These are phyloP conservation scores for Rhodotorula taiwanensis DNA, from an alignment of 768 basidiomycete species.

Conservation along the genomic window DNA sequence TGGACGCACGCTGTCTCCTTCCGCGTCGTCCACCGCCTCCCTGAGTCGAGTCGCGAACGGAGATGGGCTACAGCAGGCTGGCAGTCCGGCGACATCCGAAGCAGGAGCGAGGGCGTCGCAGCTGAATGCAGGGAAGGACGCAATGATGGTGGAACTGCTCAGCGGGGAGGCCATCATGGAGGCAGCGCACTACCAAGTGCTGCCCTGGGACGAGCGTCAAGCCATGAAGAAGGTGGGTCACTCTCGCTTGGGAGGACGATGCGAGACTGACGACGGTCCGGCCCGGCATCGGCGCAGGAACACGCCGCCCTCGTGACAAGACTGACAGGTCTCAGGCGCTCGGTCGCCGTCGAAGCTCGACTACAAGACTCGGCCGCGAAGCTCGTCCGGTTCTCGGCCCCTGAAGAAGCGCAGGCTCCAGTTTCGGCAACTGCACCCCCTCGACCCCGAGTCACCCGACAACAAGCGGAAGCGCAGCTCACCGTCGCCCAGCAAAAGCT, in stretches of 20 bases:
- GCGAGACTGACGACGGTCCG: no score
- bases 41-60: no score
- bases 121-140: no score
- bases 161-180: conserved; percentile 94
- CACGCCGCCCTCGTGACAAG: conserved; percentile 63
- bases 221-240: conserved; percentile 59
- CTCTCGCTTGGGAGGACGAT: no score
- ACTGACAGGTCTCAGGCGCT: conserved; percentile 61
- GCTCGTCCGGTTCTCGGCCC: conserved; percentile 58
- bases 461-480: conserved; percentile 58
- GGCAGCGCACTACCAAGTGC: conserved; percentile 69
- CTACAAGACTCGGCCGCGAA: conserved; percentile 79
- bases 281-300: no score
- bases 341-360: conserved; percentile 71
- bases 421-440: neutral
- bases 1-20: no score
- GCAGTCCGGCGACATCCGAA: no score
- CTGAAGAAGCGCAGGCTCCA: neutral
- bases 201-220: conserved; percentile 66
- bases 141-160: conserved; percentile 78
- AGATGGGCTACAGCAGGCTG: no score
- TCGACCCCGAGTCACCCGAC: conserved; percentile 51
- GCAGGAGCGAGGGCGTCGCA: no score
- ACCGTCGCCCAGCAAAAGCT: conserved; percentile 68
- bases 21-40: no score